Base-by-base conservation (phyloP, 208 protist genomes). In the Wallacemonas sp. region DNA sequence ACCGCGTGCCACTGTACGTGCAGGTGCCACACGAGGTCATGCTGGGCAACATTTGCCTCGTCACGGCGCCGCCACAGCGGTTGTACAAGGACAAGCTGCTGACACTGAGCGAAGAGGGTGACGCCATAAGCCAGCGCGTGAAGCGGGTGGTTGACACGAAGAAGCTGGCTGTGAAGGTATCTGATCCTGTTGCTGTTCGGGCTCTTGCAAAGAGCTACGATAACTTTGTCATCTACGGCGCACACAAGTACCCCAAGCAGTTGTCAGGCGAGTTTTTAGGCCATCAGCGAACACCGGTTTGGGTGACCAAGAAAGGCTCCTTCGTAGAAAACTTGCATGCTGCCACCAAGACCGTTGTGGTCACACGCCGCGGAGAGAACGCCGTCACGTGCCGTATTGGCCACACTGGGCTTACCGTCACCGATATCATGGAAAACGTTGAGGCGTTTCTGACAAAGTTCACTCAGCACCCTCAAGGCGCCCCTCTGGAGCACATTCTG, bases 231-330 rank as follows among this genome's bases (percentile, higher is more conserved):
- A 63, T 94, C 6, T 86, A 87, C 73, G 84, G 74, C 30, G 77
- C 84, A 19, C 76, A 80, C 56, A 88, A 78, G 45, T 96, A 93
- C 59, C 90, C 90, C 19, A 62, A 62, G 26, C 84, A 91, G 70
- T 75, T 96, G 14, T 85, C 87, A 5, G 90, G 90, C 24, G 90
- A 96, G 71, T 96, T 96, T 61, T 70, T 94, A 31, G 86, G 84
- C 27, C 90, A 96, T 62, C 84, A 80, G 41, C 73, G 77, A n/a
- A 56, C 77, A 38, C 90, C 90, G 2, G 77, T 92, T 26, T 96
- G 90, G 90, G 72, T 94, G 9, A 54, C 70, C 39, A 79, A 77
- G 55, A 82, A 77, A 45, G 81, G 77, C 4, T 70, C 46, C 31
- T 79, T 96, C 36, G 54, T 60, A 8, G 60, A 77, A 1, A 63